Base-by-base conservation (phyloP, 495 filamentous ascomycete species). In the Penicillium lagena region DNA sequence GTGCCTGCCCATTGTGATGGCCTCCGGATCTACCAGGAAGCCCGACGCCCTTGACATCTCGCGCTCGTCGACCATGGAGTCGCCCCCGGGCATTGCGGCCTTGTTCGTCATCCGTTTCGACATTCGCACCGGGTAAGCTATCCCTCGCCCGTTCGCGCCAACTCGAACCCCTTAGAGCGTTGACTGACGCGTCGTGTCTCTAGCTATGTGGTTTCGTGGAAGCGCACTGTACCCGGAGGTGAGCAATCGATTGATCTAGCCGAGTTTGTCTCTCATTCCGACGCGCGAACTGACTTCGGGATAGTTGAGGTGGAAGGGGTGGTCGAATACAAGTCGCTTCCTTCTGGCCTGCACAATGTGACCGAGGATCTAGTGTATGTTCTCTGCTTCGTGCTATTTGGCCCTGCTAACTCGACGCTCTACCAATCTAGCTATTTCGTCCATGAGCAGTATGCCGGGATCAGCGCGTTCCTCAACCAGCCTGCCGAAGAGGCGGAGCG, bases 301-400 rank as follows among this genome's bases (percentile, higher is more conserved):
- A 52, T 49, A 84, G 82, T 95, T 40, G 79, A 89, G 47, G 77
- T 98, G 37, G 89, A 94, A 59, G 88, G 89, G 33, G 81, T 82
- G 35, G 90, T 97, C 41, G 93, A 98, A 62, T 98, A 86, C 77
- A 96, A 96, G 65, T 90, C 81, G 42, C 75, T 98, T 35, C 93
- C 93, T 1, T 96, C 90, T 0, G 93, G 93, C 32, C 66, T 96
- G 36, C 93, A 98, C 69, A 87, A 87, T 46, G 87, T 96, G 9
- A 71, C 82, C 37, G 80, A 89, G 41, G 93, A 98, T 62, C 70
- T 96, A 11, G 85, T 98, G 77, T 86, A 69, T 47, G 76, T 59
- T 12, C 14, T 29, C 2, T 30, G 34, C 4, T 14, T 36, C 4
- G 29, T 12, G 15, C 9, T 12, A 22, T 29, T 8, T 1, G 11